Percentiles rank a stretch among this genome's conserved stretches.
Conservation (phyloP, 2,329 filamentous ascomycete genomes). For the Ophiocordyceps unilateralis region DNA sequence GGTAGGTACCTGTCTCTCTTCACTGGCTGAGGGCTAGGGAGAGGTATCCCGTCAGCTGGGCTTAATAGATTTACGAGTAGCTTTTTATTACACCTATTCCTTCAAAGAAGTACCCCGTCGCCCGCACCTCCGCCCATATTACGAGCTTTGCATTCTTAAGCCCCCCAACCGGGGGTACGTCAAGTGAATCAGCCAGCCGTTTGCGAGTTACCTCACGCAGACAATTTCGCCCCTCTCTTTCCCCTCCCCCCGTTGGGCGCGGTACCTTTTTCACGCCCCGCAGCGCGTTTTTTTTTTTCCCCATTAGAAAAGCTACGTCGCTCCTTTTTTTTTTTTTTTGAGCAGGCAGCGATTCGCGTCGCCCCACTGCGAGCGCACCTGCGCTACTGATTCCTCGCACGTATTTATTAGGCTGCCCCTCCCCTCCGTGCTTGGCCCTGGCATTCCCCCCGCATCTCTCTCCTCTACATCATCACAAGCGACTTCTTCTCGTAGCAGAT, state of each 20-base stretch:
- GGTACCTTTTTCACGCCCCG: neutral
- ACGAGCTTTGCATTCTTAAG: no score
- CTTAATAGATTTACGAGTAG: no score
- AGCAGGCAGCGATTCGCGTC: neutral
- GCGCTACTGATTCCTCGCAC: conserved; percentile 18
- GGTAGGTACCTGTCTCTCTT: no score
- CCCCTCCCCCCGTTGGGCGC: no score
- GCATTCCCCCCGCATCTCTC: conserved; percentile 6
- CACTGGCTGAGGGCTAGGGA: no score
- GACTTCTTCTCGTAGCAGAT: conserved; percentile 8
- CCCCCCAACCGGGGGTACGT: no score
- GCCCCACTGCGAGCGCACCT: conserved; percentile 1
- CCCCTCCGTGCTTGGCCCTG: conserved; percentile 11
- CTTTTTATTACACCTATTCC: no score
- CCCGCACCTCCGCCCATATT: no score
- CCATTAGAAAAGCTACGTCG: neutral
- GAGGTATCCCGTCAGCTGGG: no score
- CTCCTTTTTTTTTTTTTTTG: neutral
- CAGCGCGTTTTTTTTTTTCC: neutral
- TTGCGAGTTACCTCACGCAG: neutral
- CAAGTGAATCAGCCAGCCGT: no score
- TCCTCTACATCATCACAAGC: conserved; percentile 8
- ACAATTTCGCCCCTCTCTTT: neutral
- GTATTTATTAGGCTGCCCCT: conserved; percentile 17
- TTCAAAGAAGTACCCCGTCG: no score